These are phyloP conservation scores for Celoporthe dispersa DNA, from an alignment of 2,329 filamentous ascomycete species.

Conservation along the genomic window DNA sequence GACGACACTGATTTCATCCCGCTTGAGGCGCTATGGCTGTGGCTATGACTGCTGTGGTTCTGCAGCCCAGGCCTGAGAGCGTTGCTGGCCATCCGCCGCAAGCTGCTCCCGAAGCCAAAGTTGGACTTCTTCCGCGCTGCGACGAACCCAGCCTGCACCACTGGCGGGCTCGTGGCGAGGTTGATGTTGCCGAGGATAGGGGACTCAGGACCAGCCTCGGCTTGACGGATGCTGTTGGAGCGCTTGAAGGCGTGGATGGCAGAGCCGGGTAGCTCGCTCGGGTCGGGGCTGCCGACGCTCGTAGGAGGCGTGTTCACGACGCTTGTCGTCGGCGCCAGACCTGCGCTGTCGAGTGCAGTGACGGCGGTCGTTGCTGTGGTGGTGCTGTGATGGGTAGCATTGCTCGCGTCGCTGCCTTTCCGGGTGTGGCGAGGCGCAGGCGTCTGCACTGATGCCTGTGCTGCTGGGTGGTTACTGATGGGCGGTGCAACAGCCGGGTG, in stretches of 20 bases:
- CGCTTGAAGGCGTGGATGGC: conserved; percentile 16
- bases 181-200: conserved; percentile 23
- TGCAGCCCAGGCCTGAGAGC: conserved; percentile 27
- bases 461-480: conserved; percentile 4
- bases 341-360: conserved; percentile 6
- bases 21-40: conserved; percentile 10
- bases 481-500: conserved; percentile 27
- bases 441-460: not conserved
- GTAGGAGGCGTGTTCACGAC: conserved; percentile 22
- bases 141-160: conserved; percentile 27
- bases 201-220: conserved; percentile 23
- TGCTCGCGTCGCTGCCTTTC: conserved; percentile 26
- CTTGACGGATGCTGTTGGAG: conserved; percentile 18
- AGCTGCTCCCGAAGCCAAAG: conserved; percentile 25
- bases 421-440: conserved; percentile 9
- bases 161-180: conserved; percentile 26
- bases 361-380: conserved; percentile 13
- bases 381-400: conserved; percentile 16
- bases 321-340: conserved; percentile 17
- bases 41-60: conserved; percentile 16
- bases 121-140: conserved; percentile 28
- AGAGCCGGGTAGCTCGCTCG: conserved; percentile 27
- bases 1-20: not conserved
- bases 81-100: conserved; percentile 27
- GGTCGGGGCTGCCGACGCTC: conserved; percentile 20